Conservation (phyloP, 805 yeast genomes). For the Kluyveromyces aestuarii region DNA sequence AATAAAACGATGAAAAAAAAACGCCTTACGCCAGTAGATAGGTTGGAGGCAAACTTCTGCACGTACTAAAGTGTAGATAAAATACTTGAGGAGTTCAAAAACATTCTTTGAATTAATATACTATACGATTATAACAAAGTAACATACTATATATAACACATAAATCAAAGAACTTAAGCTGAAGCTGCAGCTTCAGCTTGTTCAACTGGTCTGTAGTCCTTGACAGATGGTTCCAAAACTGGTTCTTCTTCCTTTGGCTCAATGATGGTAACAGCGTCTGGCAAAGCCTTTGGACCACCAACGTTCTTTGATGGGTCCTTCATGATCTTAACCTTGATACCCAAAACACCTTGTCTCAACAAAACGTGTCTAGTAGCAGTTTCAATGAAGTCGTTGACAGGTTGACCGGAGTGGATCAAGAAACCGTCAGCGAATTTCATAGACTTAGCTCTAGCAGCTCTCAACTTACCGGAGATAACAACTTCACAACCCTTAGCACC, state of each 20-base stretch:
- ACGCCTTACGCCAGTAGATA: background rate
- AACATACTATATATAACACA: too few species aligned
- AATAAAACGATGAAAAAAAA: too few species aligned
- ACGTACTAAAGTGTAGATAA: too few species aligned
- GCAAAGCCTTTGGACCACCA: conserved; percentile 83
- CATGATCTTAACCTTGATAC: conserved; percentile 99
- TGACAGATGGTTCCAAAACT: conserved; percentile 73
- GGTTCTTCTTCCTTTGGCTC: conserved; percentile 93
- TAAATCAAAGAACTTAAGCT: conserved; percentile 14
- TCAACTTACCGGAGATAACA: conserved; percentile 98
- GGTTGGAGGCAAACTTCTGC: background rate
- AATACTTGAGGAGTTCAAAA: too few species aligned
- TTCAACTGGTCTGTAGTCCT: conserved; percentile 50
- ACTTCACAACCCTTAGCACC: conserved; percentile 99
- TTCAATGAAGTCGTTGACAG: conserved; percentile 97
- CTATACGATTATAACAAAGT: background rate
- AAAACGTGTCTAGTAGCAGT: conserved; percentile 98
- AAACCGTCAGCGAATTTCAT: conserved; percentile 99
- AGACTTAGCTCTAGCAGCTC: conserved; percentile 99
- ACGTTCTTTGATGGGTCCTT: conserved; percentile 89
- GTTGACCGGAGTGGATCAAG: conserved; percentile 99
- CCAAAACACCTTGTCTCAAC: conserved; percentile 99
- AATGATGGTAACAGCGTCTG: conserved; percentile 86
- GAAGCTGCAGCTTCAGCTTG: conserved; percentile 15
- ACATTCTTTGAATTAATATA: background rate